Percentiles rank a stretch among this genome's conserved stretches.
Evolutionary conservation across 2,329 filamentous ascomycete genomes (phyloP).

Genomic region (Chaetomiaceae sp.): DNA sequence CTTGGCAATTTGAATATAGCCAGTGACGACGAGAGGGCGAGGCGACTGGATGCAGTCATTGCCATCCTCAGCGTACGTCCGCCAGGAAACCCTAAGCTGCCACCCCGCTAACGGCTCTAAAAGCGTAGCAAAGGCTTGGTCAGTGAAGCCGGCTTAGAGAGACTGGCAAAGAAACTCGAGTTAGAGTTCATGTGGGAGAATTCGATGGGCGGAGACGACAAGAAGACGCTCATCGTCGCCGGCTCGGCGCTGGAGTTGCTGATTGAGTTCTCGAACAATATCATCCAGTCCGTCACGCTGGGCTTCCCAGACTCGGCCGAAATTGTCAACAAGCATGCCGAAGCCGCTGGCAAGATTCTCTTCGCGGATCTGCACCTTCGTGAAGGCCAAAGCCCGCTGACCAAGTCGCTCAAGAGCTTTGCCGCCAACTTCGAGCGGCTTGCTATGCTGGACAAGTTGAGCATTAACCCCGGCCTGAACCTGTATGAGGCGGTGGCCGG

Average conservation of each 20-base stretch:
- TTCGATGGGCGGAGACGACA: conserved; percentile 43
- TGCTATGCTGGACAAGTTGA: conserved; percentile 66
- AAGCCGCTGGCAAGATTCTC: conserved; percentile 61
- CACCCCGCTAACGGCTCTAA: conserved; percentile 31
- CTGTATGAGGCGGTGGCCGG: conserved; percentile 74
- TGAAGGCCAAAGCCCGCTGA: conserved; percentile 59
- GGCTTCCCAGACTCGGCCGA: conserved; percentile 57
- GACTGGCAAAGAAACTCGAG: conserved; percentile 63
- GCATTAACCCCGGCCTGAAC: conserved; percentile 62
- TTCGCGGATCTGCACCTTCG: conserved; percentile 58
- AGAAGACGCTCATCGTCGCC: conserved; percentile 57
- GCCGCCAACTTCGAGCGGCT: conserved; percentile 67
- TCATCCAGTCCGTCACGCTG: conserved; percentile 59
- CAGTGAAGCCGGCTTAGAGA: conserved; percentile 70
- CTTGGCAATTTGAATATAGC: conserved; percentile 36
- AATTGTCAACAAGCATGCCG: conserved; percentile 56
- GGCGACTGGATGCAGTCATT: conserved; percentile 50
- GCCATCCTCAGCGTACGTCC: conserved; percentile 46
- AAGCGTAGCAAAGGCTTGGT: conserved; percentile 55
- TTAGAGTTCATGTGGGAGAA: conserved; percentile 60
- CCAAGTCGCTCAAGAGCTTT: conserved; percentile 67
- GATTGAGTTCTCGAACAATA: conserved; percentile 57
- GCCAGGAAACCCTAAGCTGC: conserved; percentile 22
- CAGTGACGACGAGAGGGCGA: conserved; percentile 48
- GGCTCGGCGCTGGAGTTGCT: conserved; percentile 58